Conservation (phyloP, 2,329 filamentous ascomycete species). For the Pyrenochaeta sp. region DNA sequence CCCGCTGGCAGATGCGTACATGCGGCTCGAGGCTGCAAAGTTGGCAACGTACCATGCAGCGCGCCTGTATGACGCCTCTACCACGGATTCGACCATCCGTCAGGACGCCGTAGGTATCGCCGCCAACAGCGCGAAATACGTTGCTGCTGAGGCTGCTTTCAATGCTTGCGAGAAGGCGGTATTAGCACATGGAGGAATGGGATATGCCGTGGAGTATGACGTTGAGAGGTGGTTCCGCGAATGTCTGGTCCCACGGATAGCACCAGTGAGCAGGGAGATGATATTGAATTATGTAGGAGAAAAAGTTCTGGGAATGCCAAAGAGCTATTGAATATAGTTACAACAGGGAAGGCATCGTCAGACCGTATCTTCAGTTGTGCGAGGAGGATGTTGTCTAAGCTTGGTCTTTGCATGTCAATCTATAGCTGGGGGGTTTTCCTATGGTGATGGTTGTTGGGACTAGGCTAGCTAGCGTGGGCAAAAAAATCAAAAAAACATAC, state of each 20-base stretch:
- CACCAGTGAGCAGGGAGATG: slow-evolving; percentile 72
- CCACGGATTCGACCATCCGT: slow-evolving; percentile 17
- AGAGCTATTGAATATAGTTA: slow-evolving; percentile 72
- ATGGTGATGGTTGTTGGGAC: too few species aligned
- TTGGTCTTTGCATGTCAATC: too few species aligned
- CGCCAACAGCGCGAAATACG: slow-evolving; percentile 64
- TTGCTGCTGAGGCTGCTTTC: slow-evolving; percentile 68
- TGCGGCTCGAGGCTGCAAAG: slow-evolving; percentile 68
- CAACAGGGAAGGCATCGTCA: too few species aligned
- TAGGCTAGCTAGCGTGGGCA: too few species aligned
- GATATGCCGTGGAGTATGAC: slow-evolving; percentile 69
- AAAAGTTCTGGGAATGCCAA: slow-evolving; percentile 70
- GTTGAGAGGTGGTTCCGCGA: slow-evolving; percentile 68
- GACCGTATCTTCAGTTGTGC: too few species aligned
- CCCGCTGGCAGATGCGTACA: slow-evolving; percentile 65
- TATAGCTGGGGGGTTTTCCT: too few species aligned
- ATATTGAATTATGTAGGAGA: slow-evolving; percentile 77
- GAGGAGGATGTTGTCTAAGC: too few species aligned
- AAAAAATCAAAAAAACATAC: too few species aligned
- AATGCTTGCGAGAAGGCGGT: slow-evolving; percentile 65
- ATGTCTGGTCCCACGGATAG: slow-evolving; percentile 66
- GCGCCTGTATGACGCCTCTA: slow-evolving; percentile 62
- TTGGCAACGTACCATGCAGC: slow-evolving; percentile 68
- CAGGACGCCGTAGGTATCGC: slow-evolving; percentile 59
- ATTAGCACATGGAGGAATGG: slow-evolving; percentile 67